Conservation (phyloP, 805 yeast species). For the Pichia nanzhaoensis region DNA sequence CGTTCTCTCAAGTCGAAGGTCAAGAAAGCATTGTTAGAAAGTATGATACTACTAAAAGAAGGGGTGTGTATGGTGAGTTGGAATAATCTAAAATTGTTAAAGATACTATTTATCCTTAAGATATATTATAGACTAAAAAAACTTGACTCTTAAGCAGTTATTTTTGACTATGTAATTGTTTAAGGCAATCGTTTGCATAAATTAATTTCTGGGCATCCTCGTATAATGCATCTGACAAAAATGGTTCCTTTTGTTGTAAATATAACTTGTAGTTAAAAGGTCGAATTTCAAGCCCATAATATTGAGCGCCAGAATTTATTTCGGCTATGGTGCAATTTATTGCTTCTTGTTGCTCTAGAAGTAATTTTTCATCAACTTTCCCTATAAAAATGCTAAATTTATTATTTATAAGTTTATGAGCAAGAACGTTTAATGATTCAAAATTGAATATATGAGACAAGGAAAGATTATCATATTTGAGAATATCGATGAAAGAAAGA, state of each 20-base stretch:
- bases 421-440: not conserved
- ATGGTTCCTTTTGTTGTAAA: not conserved
- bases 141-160: too few relatives aligned
- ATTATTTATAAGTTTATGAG: conserved; percentile 2
- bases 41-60: conserved; percentile 85
- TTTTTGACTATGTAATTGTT: not conserved
- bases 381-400: not conserved
- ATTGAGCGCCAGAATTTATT: not conserved
- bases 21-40: conserved; percentile 88
- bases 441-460: not conserved
- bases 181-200: conserved; percentile 11
- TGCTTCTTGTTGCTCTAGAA: not conserved
- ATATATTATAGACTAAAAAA: too few relatives aligned
- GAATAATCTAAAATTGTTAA: conserved; percentile 19
- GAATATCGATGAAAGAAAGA: not conserved
- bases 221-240: not conserved
- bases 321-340: not conserved
- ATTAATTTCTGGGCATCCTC: conserved; percentile 5
- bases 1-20: conserved; percentile 93
- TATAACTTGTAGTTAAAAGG: not conserved
- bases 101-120: too few relatives aligned
- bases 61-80: conserved; percentile 30
- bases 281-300: too few relatives aligned
- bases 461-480: not conserved
- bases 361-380: not conserved